Evolutionary conservation across 164 flowering plant species (phyloP).

Genomic region (Magnolia changhungtana): DNA sequence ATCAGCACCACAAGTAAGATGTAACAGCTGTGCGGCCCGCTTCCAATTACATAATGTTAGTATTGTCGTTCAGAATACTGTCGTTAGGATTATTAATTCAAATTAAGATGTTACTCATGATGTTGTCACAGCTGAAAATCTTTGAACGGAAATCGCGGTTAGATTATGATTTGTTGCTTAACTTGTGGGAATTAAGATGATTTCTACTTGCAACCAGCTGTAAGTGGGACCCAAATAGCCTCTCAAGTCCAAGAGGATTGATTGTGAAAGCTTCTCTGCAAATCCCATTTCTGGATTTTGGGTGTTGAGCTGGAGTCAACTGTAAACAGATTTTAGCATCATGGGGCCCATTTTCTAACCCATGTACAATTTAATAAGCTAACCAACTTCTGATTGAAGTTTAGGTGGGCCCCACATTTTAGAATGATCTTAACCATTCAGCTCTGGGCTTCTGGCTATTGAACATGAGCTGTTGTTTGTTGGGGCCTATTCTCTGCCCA

Average conservation of each 20-base stretch:
- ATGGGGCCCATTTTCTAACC: slow-evolving; percentile 20
- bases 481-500: no score
- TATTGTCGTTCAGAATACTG: slow-evolving; percentile 7
- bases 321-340: slow-evolving; percentile 11
- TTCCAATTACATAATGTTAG: slow-evolving; percentile 16
- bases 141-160: not conserved
- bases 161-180: slow-evolving; percentile 19
- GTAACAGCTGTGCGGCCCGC: slow-evolving; percentile 17
- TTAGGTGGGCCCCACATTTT: not conserved
- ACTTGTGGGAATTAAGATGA: slow-evolving; percentile 27
- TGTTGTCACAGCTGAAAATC: not conserved
- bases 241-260: slow-evolving; percentile 32
- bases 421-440: no score
- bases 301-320: slow-evolving; percentile 43
- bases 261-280: slow-evolving; percentile 17
- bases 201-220: slow-evolving; percentile 53
- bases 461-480: no score
- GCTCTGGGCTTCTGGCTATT: no score
- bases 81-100: slow-evolving; percentile 15
- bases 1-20: slow-evolving; percentile 30
- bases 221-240: slow-evolving; percentile 41
- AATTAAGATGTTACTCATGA: slow-evolving; percentile 10
- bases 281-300: slow-evolving; percentile 13
- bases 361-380: slow-evolving; percentile 15
- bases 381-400: slow-evolving; percentile 3